Base-by-base conservation (phyloP, 169 alveolate genomes). In the Blepharisma undulans region DNA sequence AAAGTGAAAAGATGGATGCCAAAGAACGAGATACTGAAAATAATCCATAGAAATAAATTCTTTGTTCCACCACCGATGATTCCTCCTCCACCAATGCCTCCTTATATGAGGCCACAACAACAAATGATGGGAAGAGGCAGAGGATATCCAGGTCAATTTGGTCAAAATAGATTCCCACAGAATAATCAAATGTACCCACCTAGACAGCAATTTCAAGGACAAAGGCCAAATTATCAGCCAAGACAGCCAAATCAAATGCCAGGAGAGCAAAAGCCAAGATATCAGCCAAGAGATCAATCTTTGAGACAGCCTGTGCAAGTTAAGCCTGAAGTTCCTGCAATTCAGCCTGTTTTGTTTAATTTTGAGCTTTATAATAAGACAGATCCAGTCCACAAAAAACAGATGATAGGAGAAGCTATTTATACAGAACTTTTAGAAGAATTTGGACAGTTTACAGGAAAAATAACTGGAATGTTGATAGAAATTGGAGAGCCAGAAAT, bases 401-500 rank as follows among this genome's bases (percentile, higher is more conserved):
- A 33, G 77, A 59, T 84, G 22, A 25, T 84, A 21, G 89, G 89
- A 34, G 89, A 84, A 59, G 79, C 77, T 21, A 84, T 84, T 2
- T 84, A 84, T 59, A 72, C 33, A 7, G 89, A 34, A 29, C 29
- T 84, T 1, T 12, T 12, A 16, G 14, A 14, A 6, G 36, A 8
- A 84, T 84, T 32, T 76, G 89, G 77, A 4, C 27, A 59, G 10
- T 59, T 84, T 25, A 84, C 89, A 32, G 89, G 89, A 30, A 84
- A 84, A 84, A 84, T 84, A 22, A 84, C 89, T 22, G 89, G 89
- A 8, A 84, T 84, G 89, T 12, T 78, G 2, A 78, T 78, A 27
- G 86, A 78, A 78, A 27, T 78, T 4, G 86, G 34, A 21, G 86
- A 78, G 34, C 25, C 29, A 21, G 86, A 78, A 32, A 21, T 78